Base-by-base conservation (phyloP, 2,329 filamentous ascomycete species). In the Calonectria hongkongensis region DNA sequence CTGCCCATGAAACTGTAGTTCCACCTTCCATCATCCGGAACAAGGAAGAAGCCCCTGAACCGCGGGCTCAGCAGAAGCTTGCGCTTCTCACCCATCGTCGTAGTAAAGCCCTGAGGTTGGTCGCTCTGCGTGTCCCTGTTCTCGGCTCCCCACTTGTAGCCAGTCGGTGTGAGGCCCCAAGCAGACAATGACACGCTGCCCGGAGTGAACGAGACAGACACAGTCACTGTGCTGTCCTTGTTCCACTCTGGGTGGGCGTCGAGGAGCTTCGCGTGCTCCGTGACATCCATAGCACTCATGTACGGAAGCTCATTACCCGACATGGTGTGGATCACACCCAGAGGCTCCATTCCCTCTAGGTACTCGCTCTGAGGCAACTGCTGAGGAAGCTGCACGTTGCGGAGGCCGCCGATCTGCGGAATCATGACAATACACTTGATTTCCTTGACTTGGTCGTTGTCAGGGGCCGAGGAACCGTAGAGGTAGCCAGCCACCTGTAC, bases 1-100 rank as follows among this genome's bases (percentile, higher is more conserved):
- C 93, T 95, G 68, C 97, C 97, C 92, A 98, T 95, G 89, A 99
- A 99, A 84, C 94, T 97, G 87, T 98, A 99, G 85, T 99, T 99
- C 97, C 97, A 99, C 73, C 94, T 89, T 74, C 92, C 93, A 68
- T 93, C 93, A 81, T 98, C 96, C 0, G 97, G 97, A 27, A 98
- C 95, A 68, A 99, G 87, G 91, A 99, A 99, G 88, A 96, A 98
- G 33, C 97, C 97, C 78, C 94, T 92, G 83, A 98, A 98, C 84
- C 96, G 94, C 79, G 98, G 96, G 76, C 94, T 97, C 66, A 99
- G 90, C 33, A 99, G 87, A 68, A 99, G 88, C 87, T 99, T 98
- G 79, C 95, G 95, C 87, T 98, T 98, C 85, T 97, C 94, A 66
- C 97, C 97, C 91, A 98, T 98, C 71, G 88, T 92, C 30, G 95